phyloP scores from a whole-genome alignment of 305 asterid species.

The Withania somnifera region DNA sequence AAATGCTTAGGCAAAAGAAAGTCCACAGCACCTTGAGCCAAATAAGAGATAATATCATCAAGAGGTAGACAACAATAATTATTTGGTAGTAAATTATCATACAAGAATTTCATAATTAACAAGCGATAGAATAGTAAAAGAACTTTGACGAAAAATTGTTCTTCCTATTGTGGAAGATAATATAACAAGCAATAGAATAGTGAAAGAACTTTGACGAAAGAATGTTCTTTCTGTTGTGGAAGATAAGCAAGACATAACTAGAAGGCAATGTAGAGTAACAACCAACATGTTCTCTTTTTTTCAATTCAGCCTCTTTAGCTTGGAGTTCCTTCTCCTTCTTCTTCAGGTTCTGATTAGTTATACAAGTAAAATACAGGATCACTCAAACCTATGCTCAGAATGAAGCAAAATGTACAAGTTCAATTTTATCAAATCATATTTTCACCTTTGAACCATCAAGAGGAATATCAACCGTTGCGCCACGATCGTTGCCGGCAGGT shows the following conservation, averaged over 20 bases:
- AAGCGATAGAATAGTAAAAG: background rate
- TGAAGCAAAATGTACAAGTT: background rate
- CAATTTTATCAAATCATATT: background rate
- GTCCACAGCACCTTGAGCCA: background rate
- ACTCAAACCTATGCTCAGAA: background rate
- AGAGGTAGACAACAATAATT: background rate
- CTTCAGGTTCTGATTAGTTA: slow-evolving; percentile 46
- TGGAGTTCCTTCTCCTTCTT: slow-evolving; percentile 69
- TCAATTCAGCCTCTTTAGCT: slow-evolving; percentile 82
- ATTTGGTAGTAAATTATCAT: background rate
- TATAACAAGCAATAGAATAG: too few relatives aligned
- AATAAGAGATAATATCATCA: background rate
- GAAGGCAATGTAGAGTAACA: slow-evolving; percentile 1
- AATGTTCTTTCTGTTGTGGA: too few relatives aligned
- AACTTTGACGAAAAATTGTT: background rate
- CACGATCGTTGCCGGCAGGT: slow-evolving; percentile 26
- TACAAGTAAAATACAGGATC: background rate
- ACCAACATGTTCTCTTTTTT: slow-evolving; percentile 66
- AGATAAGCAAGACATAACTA: background rate
- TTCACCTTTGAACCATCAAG: slow-evolving; percentile 26
- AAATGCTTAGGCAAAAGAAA: background rate
- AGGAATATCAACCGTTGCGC: slow-evolving; percentile 29
- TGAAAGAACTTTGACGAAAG: too few relatives aligned
- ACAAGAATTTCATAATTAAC: background rate
- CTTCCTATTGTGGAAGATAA: background rate